Conservation (phyloP, 176 grass and related monocot species). For the Cenchrus americanus region DNA sequence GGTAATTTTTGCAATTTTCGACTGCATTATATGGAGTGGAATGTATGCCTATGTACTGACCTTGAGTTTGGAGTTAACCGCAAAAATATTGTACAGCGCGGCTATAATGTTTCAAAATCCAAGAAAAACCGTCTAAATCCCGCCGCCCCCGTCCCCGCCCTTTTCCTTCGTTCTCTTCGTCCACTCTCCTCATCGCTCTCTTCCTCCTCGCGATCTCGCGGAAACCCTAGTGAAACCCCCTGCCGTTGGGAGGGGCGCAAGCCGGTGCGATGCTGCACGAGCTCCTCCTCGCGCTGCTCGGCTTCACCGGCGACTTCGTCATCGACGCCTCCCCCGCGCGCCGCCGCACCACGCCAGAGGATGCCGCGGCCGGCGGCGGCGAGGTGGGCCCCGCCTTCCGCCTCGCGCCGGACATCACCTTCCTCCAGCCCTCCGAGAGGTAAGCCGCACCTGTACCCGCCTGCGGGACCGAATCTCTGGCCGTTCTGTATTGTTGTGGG, state of each 20-base stretch:
- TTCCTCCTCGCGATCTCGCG: conserved; percentile 1
- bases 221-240: conserved; percentile 54
- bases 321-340: conserved; percentile 46
- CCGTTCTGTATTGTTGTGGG: not conserved
- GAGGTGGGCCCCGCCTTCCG: conserved; percentile 62
- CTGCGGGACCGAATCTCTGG: conserved; percentile 15
- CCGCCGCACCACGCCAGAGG: conserved; percentile 24
- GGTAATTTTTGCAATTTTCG: not conserved
- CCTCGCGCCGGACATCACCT: conserved; percentile 90
- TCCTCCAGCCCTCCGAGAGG: conserved; percentile 92
- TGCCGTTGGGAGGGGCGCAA: not conserved
- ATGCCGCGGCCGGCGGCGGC: conserved; percentile 15
- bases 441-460: conserved; percentile 1
- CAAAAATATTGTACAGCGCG: not conserved
- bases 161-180: not conserved
- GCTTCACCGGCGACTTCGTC: conserved; percentile 93
- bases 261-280: conserved; percentile 79
- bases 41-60: not conserved
- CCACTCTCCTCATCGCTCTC: not conserved
- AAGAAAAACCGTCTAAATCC: not conserved
- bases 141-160: conserved; percentile 32
- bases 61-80: not conserved
- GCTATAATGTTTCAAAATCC: not conserved
- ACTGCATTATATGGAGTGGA: not conserved
- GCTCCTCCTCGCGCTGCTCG: conserved; percentile 82